Conservation (phyloP, 2,329 filamentous ascomycete species). For the Fusarium piperis region DNA sequence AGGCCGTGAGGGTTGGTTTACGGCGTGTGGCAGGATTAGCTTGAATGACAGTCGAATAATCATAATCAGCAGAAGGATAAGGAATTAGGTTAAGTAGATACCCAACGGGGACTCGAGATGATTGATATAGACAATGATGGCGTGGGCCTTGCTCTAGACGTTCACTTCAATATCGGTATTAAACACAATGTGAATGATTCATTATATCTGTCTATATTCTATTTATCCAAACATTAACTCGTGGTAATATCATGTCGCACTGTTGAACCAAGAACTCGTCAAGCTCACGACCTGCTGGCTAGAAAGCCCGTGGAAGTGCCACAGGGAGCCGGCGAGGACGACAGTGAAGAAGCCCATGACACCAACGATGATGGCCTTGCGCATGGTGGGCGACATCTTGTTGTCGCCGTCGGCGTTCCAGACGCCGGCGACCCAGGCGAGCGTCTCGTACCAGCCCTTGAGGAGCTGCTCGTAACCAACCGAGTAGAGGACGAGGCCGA, state of each 20-base stretch:
- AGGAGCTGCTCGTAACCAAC: constrained; percentile 50
- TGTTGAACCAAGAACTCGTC: constrained; percentile 36
- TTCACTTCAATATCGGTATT: background rate
- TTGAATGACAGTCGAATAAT: background rate
- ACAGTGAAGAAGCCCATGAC: constrained; percentile 41
- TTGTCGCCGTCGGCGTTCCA: constrained; percentile 36
- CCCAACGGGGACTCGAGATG: constrained; percentile 8
- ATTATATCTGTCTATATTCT: constrained; percentile 24
- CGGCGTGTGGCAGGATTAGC: background rate
- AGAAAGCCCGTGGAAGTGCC: constrained; percentile 37
- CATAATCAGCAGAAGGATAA: background rate
- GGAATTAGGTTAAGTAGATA: constrained; percentile 27
- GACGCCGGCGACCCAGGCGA: constrained; percentile 36
- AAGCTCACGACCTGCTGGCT: constrained; percentile 21
- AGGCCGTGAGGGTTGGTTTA: constrained; percentile 48
- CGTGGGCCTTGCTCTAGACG: background rate
- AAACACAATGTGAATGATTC: constrained; percentile 16
- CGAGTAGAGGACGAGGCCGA: constrained; percentile 62
- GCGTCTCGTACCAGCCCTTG: constrained; percentile 32
- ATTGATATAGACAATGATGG: background rate
- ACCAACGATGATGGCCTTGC: constrained; percentile 35
- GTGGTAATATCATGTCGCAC: constrained; percentile 23
- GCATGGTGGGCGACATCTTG: constrained; percentile 32
- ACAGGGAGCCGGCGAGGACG: constrained; percentile 40
- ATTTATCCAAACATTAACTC: constrained; percentile 26